Percentiles rank a stretch among this genome's conserved stretches.
Conservation (phyloP, 139 green algal genomes). For the Pleodorina starrii region DNA sequence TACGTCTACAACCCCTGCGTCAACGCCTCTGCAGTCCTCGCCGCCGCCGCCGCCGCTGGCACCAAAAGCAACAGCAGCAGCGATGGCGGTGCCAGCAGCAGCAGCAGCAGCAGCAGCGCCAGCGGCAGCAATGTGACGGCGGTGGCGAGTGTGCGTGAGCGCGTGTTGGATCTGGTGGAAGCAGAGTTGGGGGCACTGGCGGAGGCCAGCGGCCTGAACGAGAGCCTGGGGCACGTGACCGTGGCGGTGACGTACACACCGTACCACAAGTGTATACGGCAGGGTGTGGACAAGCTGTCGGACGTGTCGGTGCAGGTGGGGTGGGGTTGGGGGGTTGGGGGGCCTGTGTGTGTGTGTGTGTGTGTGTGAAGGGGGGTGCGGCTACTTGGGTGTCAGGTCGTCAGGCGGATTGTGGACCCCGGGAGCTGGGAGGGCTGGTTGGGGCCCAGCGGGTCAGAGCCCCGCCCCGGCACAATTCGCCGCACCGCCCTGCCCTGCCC, state of each 20-base stretch:
- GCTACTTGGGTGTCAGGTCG: too few species aligned
- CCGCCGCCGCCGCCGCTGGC: too few species aligned
- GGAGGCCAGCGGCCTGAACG: neutral
- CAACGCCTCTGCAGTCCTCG: too few species aligned
- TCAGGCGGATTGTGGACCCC: too few species aligned
- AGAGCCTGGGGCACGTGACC: neutral
- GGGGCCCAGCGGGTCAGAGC: too few species aligned
- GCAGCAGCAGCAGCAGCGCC: neutral
- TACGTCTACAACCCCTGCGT: constrained; percentile 39
- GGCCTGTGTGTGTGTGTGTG: too few species aligned
- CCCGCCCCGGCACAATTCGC: too few species aligned
- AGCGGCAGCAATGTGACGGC: neutral
- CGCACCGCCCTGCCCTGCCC: too few species aligned
- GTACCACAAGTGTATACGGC: neutral
- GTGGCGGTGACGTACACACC: neutral
- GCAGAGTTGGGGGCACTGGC: neutral
- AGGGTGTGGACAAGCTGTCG: constrained; percentile 10
- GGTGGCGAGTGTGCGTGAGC: neutral
- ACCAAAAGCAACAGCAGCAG: neutral
- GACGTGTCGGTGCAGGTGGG: constrained; percentile 28
- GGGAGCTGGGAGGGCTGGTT: too few species aligned
- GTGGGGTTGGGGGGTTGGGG: neutral
- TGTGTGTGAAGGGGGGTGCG: too few species aligned
- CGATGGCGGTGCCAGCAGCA: neutral
- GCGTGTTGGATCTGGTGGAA: neutral